Evolutionary conservation across 768 basidiomycete genomes (phyloP).

Genomic region (Mycena vulgaris): DNA sequence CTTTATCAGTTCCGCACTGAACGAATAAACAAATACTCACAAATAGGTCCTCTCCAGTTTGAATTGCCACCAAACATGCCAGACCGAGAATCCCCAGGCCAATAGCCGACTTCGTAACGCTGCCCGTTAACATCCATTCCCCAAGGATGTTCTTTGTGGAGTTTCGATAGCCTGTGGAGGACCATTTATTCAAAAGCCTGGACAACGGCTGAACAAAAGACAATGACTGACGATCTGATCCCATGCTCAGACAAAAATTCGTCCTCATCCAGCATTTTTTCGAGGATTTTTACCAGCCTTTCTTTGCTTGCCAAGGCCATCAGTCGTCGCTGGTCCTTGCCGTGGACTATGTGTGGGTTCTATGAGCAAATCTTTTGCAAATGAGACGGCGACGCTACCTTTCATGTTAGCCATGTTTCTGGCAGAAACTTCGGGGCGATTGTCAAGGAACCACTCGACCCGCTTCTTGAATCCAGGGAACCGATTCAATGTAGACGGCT

Average conservation of each 20-base stretch:
- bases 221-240: slow-evolving; percentile 89
- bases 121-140: slow-evolving; percentile 95
- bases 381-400: slow-evolving; percentile 57
- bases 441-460: slow-evolving; percentile 98
- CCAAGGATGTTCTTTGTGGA: slow-evolving; percentile 94
- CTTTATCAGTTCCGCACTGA: neutral
- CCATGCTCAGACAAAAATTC: slow-evolving; percentile 98
- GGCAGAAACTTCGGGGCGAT: slow-evolving; percentile 88
- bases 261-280: slow-evolving; percentile 97
- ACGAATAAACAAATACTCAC: slow-evolving; percentile 56
- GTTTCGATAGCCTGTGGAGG: slow-evolving; percentile 88
- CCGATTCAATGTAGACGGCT: slow-evolving; percentile 88
- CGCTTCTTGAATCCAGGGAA: slow-evolving; percentile 99
- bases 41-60: slow-evolving; percentile 96
- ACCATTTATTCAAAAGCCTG: neutral
- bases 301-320: slow-evolving; percentile 95
- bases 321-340: slow-evolving; percentile 89
- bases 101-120: slow-evolving; percentile 93
- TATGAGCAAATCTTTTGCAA: neutral
- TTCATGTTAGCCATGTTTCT: slow-evolving; percentile 98
- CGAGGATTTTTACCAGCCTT: slow-evolving; percentile 86
- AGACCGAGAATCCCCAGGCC: slow-evolving; percentile 97
- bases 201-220: neutral
- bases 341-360: slow-evolving; percentile 55
- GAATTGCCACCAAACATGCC: slow-evolving; percentile 99